These are phyloP conservation scores for Neurospora africana DNA, from an alignment of 495 filamentous ascomycete species.

Conservation along the genomic window DNA sequence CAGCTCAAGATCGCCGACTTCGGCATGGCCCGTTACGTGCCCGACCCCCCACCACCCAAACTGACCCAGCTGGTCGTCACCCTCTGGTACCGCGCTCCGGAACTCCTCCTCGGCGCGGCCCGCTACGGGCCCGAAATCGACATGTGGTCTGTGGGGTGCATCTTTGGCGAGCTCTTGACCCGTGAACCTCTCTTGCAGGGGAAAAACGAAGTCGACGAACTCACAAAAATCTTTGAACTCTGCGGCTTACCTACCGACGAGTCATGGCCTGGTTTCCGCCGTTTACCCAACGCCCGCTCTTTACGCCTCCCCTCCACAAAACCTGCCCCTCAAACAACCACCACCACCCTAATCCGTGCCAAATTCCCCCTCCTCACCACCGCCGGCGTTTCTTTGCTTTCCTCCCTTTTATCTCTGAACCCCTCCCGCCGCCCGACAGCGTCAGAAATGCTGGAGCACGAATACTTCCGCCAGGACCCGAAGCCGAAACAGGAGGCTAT, in stretches of 20 bases:
- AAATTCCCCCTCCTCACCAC: conserved; percentile 74
- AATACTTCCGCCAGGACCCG: conserved; percentile 84
- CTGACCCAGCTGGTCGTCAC: conserved; percentile 93
- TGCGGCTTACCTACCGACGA: conserved; percentile 83
- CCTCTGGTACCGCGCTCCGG: conserved; percentile 91
- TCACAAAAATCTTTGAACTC: conserved; percentile 67
- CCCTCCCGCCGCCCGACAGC: conserved; percentile 62
- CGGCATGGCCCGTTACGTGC: conserved; percentile 83
- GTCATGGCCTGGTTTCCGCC: conserved; percentile 77
- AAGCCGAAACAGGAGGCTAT: conserved; percentile 75
- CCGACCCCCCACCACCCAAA: conserved; percentile 63
- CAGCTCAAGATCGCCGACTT: conserved; percentile 96
- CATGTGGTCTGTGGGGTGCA: conserved; percentile 94
- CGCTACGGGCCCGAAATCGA: conserved; percentile 72
- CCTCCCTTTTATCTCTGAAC: conserved; percentile 60
- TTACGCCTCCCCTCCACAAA: too few relatives aligned
- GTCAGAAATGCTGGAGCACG: conserved; percentile 43
- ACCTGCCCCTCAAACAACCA: too few relatives aligned
- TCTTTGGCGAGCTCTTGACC: conserved; percentile 84
- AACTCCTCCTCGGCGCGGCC: conserved; percentile 74
- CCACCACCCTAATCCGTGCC: conserved; percentile 45
- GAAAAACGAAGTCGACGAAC: conserved; percentile 87
- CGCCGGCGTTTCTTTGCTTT: conserved; percentile 61
- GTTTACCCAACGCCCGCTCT: conserved; percentile 78
- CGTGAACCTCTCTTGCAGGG: conserved; percentile 82